A percentile compares a stretch with the other conserved stretches of the same genome.
Evolutionary conservation across 139 green algal genomes (phyloP).

Genomic region (Tetraselmis striata): DNA sequence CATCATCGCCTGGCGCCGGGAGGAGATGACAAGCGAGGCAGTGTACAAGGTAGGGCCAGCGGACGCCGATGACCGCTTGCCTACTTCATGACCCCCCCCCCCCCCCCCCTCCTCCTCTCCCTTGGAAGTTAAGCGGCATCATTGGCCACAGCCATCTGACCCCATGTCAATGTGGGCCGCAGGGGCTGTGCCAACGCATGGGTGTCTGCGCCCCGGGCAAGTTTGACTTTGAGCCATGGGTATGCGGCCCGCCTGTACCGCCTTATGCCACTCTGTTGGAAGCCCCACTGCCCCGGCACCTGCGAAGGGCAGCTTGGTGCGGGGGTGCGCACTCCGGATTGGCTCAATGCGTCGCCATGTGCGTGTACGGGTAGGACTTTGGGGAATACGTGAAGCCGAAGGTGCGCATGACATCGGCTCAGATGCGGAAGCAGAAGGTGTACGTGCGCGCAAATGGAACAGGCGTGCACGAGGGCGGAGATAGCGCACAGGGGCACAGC

Average conservation of each 20-base stretch:
- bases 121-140: no score
- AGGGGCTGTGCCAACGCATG: not conserved
- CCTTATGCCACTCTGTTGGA: not conserved
- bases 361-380: not conserved
- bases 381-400: not conserved
- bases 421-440: not conserved
- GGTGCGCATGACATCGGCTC: not conserved
- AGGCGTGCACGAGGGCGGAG: not conserved
- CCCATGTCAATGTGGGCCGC: no score
- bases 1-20: not conserved
- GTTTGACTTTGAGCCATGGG: not conserved
- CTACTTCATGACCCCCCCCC: no score
- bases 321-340: no score
- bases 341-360: no score
- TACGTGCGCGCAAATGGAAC: not conserved
- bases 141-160: no score
- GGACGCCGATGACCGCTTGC: no score
- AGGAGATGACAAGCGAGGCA: not conserved
- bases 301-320: not conserved
- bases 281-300: not conserved
- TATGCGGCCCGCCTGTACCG: not conserved
- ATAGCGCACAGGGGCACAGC: not conserved
- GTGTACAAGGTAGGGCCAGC: not conserved
- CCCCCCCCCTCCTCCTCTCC: no score
- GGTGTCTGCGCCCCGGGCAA: not conserved